Evolutionary conservation across 352 stramenopile genomes (phyloP), one percentile per base, ranked within the genome.

Genomic region (Blastocystis sp.): DNA sequence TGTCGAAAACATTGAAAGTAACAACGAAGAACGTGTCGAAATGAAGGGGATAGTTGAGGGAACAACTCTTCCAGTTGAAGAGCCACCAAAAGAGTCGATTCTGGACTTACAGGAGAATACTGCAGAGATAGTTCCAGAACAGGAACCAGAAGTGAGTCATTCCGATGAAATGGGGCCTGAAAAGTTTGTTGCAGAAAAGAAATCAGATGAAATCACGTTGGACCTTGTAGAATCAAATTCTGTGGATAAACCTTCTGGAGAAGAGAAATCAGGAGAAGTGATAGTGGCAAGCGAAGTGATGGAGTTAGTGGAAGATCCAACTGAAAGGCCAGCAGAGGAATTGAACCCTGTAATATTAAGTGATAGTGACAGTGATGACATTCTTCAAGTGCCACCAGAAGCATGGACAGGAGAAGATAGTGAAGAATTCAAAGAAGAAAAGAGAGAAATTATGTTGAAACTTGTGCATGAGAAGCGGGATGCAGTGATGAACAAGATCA

Each of bases 381-480:
- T 46, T 46, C 39, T 9, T 46, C 9, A 46, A 9, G 39, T 46
- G 39, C 39, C 39, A 9, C 39, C 39, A 46, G 39, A 46, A 46
- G 39, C 39, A 9, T 46, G 39, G 39, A 46, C 39, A 46, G 39
- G 39, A 49, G 29, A 78, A 78, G 24, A 32, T 5, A 24, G 46
- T 21, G 71, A 66, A n/a, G 24, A n/a, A 19, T n/a, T 65, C 19
- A 54, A 65, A 39, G 52, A 11, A 4, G 49, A 67, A 9, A 57
- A 66, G 24, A 19, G 27, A 24, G 51, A 32, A 2, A 19, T 24
- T 0, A 67, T 59, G 21, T 12, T 83, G 54, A 19, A 66, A 27
- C n/a, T 66, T 16, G 46, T 83, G 11, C 71, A 59, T 67, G 19
- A 27, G 51, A 83, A 83, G 29, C 42, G 27, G 12, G n/a, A 37